Evolutionary conservation across 176 grass and related monocot species (phyloP).

Genomic region (Poa pratensis): DNA sequence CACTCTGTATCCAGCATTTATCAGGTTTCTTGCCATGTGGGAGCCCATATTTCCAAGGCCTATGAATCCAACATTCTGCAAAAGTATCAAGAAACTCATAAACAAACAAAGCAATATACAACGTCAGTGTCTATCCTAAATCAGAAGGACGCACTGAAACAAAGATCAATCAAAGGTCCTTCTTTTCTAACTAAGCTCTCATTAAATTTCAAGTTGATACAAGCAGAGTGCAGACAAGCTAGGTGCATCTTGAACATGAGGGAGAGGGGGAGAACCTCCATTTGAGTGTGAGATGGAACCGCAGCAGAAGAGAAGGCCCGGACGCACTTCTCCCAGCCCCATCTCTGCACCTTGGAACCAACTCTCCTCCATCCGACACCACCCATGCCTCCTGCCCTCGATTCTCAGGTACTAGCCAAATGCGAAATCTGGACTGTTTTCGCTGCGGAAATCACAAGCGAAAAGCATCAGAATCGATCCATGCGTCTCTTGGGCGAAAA

Average conservation of each 20-base stretch:
- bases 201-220: no score
- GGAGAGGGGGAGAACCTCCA: slow-evolving; percentile 1
- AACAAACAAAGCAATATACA: background rate
- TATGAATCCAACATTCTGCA: slow-evolving; percentile 88
- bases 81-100: background rate
- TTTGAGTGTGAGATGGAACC: slow-evolving; percentile 4
- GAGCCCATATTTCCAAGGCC: slow-evolving; percentile 95
- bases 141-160: no score
- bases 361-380: slow-evolving; percentile 47
- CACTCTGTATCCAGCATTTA: slow-evolving; percentile 76
- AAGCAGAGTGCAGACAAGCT: no score
- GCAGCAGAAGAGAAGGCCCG: slow-evolving; percentile 59
- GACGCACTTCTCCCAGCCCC: slow-evolving; percentile 34
- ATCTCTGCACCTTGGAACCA: slow-evolving; percentile 35
- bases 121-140: no score
- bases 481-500: background rate
- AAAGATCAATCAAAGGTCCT: no score
- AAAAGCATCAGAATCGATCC: background rate
- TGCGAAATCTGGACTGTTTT: background rate
- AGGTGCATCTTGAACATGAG: background rate
- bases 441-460: background rate
- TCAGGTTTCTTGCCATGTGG: slow-evolving; percentile 86
- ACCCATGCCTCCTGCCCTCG: background rate
- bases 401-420: background rate
- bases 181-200: no score